Percentiles rank a stretch among this genome's conserved stretches.
Evolutionary conservation across 257 asterid genomes (phyloP).

Genomic region (Solanum ossicruentum): DNA sequence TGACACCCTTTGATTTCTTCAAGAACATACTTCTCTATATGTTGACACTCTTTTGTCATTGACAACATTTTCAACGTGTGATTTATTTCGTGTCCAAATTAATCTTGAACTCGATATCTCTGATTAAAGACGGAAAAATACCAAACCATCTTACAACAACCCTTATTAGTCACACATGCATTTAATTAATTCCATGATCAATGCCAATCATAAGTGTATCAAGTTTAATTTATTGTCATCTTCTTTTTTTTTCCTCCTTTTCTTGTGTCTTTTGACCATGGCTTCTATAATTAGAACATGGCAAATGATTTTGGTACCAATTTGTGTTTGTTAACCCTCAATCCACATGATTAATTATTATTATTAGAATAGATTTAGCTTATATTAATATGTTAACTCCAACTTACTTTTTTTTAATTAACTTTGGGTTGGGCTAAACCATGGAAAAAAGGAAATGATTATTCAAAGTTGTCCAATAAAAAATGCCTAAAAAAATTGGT

Average conservation of each 20-base stretch:
- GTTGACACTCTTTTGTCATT: too few relatives aligned
- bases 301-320: background rate
- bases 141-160: background rate
- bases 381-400: background rate
- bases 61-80: too few relatives aligned
- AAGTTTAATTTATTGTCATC: background rate
- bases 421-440: background rate
- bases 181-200: background rate
- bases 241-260: background rate
- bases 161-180: background rate
- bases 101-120: background rate
- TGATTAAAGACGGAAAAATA: background rate
- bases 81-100: background rate
- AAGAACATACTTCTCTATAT: too few relatives aligned
- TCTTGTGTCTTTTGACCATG: background rate
- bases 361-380: background rate
- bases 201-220: constrained; percentile 1
- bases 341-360: background rate
- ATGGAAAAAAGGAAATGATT: background rate
- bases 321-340: background rate
- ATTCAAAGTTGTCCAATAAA: background rate
- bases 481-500: background rate
- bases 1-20: too few relatives aligned
- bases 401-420: background rate
- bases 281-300: background rate